Base-by-base conservation (phyloP, 352 stramenopile species). In the Ochromonadaceae sp. region DNA sequence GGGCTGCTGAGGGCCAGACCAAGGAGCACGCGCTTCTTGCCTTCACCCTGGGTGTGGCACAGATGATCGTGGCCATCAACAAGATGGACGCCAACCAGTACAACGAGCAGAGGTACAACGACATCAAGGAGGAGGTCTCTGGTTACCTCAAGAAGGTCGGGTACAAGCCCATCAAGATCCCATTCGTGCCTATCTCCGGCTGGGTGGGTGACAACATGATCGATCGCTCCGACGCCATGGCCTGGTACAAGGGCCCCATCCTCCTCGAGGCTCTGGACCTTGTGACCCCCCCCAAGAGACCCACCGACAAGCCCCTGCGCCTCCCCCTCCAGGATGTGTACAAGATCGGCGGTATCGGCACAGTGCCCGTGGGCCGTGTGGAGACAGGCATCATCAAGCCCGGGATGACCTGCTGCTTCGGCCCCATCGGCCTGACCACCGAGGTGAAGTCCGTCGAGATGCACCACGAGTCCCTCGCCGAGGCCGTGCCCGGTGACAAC, bases 31-130 rank as follows among this genome's bases (percentile, higher is more conserved):
- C 89, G 35, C 76, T 97, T 35, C 73, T 98, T 9, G 90, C 89
- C 9, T 96, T 94, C 74, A 96, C 88, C 12, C 78, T 98, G 22
- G 92, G 93, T 65, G 87, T 98, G 55, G 95, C 93, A 75, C 90
- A 98, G 78, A 91, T 98, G 77, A 87, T 98, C 74, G 89, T 98
- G 17, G 87, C 79, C 35, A 79, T 96, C 30, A 99, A 98, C 82
- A 98, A 99, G 79, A 98, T 99, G 91, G 84, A 95, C 72, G 80
- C 79, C 2, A 83, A 81, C 17, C 84, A 90, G 65, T 98, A 96
- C 78, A 77, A 70, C 60, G 74, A 97, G 75, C 74, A 67, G 22
- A 87, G 89, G 69, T 99, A 93, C 76, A 81, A 92, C 30, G 78
- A 94, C 70, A 93, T 98, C 69, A 95, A 92, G 73, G 66, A 55